Evolutionary conservation across 2,329 filamentous ascomycete species (phyloP), one percentile per base, ranked within the genome.

Genomic region (Epichloe elymi): DNA sequence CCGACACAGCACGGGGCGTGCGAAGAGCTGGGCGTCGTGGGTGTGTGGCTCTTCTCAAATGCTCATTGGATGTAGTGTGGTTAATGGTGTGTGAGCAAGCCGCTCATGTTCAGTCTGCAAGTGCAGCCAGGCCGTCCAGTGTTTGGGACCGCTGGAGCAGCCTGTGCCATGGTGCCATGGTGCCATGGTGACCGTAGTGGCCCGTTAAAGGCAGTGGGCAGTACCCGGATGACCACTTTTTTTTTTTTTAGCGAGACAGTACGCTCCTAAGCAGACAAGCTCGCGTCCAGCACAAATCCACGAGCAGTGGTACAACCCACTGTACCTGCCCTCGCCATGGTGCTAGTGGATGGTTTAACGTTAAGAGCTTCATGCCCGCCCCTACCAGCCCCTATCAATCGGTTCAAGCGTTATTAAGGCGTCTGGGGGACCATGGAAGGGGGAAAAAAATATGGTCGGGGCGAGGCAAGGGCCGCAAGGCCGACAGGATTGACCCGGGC

Each of bases 81-180:
- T 46, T 40, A 17, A 40, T 44, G 52, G 49, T 52, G 53, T 43
- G 43, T 46, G 49, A 35, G 36, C 43, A 33, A 33, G 35, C 17
- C 20, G 30, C 35, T 35, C 23, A 39, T 26, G 36, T 17, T 20
- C 14, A 30, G 26, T 30, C 26, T 30, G 26, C 26, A 30, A 30
- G 26, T 30, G 26, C 26, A 26, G 26, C 26, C 26, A 30, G 26
- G 26, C 26, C 26, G 26, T 30, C 26, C 26, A 30, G 26, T 30
- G 8, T 10, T 30, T 30, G 8, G 26, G 8, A 30, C 26, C 26
- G 26, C 10, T 30, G 26, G 26, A 30, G 26, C 26, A 30, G 26
- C 8, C 8, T 30, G 26, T 10, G 17, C 47, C 38, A 26, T 42
- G 6, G 38, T 36, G 38, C 46, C 35, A 43, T 47, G 35, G 14